Evolutionary conservation across 2,329 filamentous ascomycete genomes (phyloP).

Genomic region (Calonectria pseudoturangicola): DNA sequence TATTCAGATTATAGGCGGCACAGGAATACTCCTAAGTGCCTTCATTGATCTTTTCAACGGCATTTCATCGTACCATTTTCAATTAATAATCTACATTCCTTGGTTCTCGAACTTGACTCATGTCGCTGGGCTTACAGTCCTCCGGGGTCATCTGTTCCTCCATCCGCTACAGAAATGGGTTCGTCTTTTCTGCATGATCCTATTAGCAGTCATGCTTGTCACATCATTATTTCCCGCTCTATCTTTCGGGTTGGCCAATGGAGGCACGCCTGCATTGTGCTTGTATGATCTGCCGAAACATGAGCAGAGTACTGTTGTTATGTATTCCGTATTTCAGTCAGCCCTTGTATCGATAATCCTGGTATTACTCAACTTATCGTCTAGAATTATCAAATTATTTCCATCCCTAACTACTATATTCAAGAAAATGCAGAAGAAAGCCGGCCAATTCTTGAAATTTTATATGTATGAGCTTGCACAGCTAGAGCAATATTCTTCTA

Average conservation of each 20-base stretch:
- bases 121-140: conserved; percentile 11
- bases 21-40: conserved; percentile 26
- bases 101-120: conserved; percentile 39
- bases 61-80: conserved; percentile 26
- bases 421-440: background rate
- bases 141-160: conserved; percentile 6
- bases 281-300: background rate
- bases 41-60: background rate
- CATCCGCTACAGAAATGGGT: conserved; percentile 12
- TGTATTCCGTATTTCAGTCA: background rate
- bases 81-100: background rate
- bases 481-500: too few species aligned
- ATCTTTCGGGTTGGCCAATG: conserved; percentile 2
- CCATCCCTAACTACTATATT: background rate
- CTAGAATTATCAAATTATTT: background rate
- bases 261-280: background rate
- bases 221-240: conserved; percentile 12
- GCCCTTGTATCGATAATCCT: background rate
- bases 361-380: background rate
- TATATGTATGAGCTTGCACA: background rate
- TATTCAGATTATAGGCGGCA: conserved; percentile 29
- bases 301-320: background rate
- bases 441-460: background rate
- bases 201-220: conserved; percentile 5
- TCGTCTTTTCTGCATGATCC: conserved; percentile 7